Evolutionary conservation across 1,284 basidiomycete species (phyloP), one percentile per base, ranked within the genome.

Genomic region (Cutaneotrichosporon sp.): DNA sequence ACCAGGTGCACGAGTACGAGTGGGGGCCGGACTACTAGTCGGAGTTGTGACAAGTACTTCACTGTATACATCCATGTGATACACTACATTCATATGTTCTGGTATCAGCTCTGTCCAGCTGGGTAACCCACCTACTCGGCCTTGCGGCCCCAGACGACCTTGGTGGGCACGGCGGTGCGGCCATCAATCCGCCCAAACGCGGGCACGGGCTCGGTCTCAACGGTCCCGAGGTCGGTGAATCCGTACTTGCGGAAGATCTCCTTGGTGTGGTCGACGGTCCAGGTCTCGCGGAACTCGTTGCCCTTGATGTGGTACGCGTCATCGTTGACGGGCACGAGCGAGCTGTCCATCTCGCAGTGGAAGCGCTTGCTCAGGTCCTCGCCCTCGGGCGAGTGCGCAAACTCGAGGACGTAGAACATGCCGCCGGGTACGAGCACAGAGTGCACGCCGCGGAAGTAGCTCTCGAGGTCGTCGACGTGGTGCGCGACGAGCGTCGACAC

Each of bases 401-500:
- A 74, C 55, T 77, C 75, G 13, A 70, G 69, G 20, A 73, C 55
- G 16, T 73, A 69, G 7, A 75, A 36, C 63, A 62, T 69, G 34
- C 72, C 74, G 1, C 71, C 75, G 0, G 53, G 33, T 24, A 43
- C 54, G 18, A 77, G 38, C 22, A 77, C 36, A 3, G 61, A 60
- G 31, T 53, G 43, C 4, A 69, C 38, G 31, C 73, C 75, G 3
- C 45, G n/a, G 57, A 75, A 65, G 62, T 74, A 70, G 4, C 45
- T 31, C 13, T 56, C 54, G 5, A 70, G 46, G 49, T 72, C 66
- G 46, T 72, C 72, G 0, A 77, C 71, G 57, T 77, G 75, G 59
- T 77, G 75, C 47, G 74, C 49, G 11, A 77, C 74, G 7, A 75
- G 59, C 51, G 69, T 74, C 0, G 66, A 67, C 11, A 73, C 63